Evolutionary conservation across 2,329 filamentous ascomycete species (phyloP).

Genomic region (Colletotrichum ledebouriae): DNA sequence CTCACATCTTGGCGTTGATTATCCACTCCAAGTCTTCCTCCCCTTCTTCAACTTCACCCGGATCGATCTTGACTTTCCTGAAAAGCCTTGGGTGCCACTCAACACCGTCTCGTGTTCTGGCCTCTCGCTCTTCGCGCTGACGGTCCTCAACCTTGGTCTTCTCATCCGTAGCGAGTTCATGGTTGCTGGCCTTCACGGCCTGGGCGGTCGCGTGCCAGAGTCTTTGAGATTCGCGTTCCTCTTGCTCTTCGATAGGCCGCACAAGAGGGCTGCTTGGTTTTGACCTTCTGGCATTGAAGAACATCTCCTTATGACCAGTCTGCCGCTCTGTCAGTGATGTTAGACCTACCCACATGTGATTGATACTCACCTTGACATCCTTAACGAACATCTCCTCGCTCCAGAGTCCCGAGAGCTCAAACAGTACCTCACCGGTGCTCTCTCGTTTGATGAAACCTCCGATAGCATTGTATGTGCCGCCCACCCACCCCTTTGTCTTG

Average conservation of each 20-base stretch:
- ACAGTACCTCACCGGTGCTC: slow-evolving; percentile 87
- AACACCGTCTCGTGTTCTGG: slow-evolving; percentile 80
- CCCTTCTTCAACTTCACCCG: slow-evolving; percentile 79
- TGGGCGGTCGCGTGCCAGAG: slow-evolving; percentile 87
- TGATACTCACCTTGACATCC: slow-evolving; percentile 74
- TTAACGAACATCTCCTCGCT: slow-evolving; percentile 95
- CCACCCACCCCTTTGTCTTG: slow-evolving; percentile 98
- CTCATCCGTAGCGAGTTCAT: slow-evolving; percentile 90
- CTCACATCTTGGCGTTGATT: slow-evolving; percentile 86
- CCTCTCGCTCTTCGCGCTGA: slow-evolving; percentile 89
- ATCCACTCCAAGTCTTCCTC: slow-evolving; percentile 96
- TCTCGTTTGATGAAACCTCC: slow-evolving; percentile 92
- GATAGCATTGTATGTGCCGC: slow-evolving; percentile 96
- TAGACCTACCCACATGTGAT: not conserved
- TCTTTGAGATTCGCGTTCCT: slow-evolving; percentile 88
- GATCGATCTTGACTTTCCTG: slow-evolving; percentile 77
- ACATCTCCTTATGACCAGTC: slow-evolving; percentile 89
- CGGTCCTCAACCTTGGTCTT: slow-evolving; percentile 97
- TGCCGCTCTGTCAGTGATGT: slow-evolving; percentile 52
- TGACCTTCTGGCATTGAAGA: slow-evolving; percentile 87
- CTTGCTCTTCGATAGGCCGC: slow-evolving; percentile 87
- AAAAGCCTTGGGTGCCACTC: slow-evolving; percentile 94
- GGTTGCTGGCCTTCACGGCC: slow-evolving; percentile 87
- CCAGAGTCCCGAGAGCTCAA: slow-evolving; percentile 93
- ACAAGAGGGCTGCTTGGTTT: slow-evolving; percentile 81